These are phyloP conservation scores for Candida corydali DNA, from an alignment of 805 yeast species.

Conservation along the genomic window DNA sequence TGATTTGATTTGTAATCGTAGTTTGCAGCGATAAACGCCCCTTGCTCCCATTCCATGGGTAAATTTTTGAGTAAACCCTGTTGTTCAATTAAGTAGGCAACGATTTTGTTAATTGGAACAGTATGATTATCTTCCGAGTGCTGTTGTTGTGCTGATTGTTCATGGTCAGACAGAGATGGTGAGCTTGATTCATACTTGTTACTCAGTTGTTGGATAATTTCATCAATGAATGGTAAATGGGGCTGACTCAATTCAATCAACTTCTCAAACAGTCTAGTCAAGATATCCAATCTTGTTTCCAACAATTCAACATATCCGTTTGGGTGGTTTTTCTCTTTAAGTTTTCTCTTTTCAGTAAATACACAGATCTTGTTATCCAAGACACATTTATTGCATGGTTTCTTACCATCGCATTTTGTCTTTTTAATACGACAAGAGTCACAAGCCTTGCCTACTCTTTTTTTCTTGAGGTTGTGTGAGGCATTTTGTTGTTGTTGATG, in stretches of 20 bases:
- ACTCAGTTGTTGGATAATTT: constrained; percentile 5
- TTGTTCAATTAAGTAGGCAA: constrained; percentile 37
- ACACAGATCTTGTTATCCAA: constrained; percentile 57
- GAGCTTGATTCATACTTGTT: not conserved
- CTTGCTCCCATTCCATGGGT: constrained; percentile 45
- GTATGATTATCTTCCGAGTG: constrained; percentile 12
- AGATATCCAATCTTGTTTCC: constrained; percentile 52
- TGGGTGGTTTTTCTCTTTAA: constrained; percentile 54
- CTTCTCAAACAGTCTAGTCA: constrained; percentile 48
- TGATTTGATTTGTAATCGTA: constrained; percentile 21
- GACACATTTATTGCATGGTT: constrained; percentile 55
- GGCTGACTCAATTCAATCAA: constrained; percentile 26
- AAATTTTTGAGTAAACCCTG: constrained; percentile 34
- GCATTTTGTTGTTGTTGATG: constrained; percentile 3
- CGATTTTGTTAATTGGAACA: constrained; percentile 46
- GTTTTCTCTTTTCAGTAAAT: constrained; percentile 52
- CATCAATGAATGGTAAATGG: constrained; percentile 24
- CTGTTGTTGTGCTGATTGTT: too few relatives aligned
- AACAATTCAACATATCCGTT: constrained; percentile 59
- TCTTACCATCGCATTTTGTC: constrained; percentile 60
- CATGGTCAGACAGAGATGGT: constrained; percentile 1
- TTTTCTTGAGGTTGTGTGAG: constrained; percentile 36
- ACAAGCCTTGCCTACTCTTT: constrained; percentile 62
- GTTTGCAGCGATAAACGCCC: constrained; percentile 39
- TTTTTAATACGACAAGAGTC: constrained; percentile 60